Evolutionary conservation across 108 stramenopile genomes (phyloP), one percentile per base, ranked within the genome.

Genomic region (Bacterosira constricta): DNA sequence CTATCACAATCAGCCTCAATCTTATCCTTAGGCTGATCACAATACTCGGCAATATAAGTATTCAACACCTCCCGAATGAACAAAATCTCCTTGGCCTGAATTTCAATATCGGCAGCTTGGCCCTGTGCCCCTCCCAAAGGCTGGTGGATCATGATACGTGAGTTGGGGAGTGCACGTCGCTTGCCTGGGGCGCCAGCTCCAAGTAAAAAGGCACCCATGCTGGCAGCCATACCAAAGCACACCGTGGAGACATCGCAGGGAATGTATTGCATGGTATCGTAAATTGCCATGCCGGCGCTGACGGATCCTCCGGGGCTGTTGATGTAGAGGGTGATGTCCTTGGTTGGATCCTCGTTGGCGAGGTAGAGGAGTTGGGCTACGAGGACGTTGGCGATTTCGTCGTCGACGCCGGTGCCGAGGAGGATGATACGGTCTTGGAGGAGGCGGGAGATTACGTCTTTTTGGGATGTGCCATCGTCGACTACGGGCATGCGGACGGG

Each of bases 81-180:
- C 46, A 98, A 75, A 73, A 98, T 97, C 75, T 98, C 96, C 84
- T 96, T 97, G 45, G 98, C 98, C 71, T 98, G 96, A 66, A 98
- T 97, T 71, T 98, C 96, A 83, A 98, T 98, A 75, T 98, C 98
- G 18, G 89, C 84, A 7, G 98, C 98, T 68, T 93, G 92, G 11
- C 98, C 98, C 69, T 96, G 96, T 1, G 96, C 98, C 20, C 96
- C 98, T 20, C 98, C 98, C 51, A 98, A 71, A 37, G 98, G 98
- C 75, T 98, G 98, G 83, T 98, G 98, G 79, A 98, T 98, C 98
- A 98, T 98, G 78, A 98, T 96, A 12, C 97, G 85, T 6, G 96
- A 79, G 71, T 98, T 98, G 69, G 97, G 97, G 41, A 98, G 63
- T 6, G 95, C 81, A 38, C 88, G 76, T 29, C 97, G 72, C 76